Conservation (phyloP, 2,329 filamentous ascomycete species). For the Coleophoma cylindrospora region DNA sequence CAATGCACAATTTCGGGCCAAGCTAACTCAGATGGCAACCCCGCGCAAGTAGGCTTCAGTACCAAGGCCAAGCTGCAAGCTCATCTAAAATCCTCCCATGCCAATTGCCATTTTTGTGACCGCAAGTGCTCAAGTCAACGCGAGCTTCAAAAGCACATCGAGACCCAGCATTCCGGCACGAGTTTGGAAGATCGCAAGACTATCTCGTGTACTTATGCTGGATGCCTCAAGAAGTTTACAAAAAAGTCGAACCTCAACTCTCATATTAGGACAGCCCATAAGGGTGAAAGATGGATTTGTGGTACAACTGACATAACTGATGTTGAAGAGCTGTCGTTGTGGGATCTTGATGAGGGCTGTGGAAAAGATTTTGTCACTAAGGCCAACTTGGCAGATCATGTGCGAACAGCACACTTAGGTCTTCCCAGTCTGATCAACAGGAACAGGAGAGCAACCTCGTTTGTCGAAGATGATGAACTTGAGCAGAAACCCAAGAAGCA, state of each 20-base stretch:
- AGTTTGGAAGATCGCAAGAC: conserved; percentile 59
- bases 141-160: conserved; percentile 71
- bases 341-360: conserved; percentile 66
- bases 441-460: conserved; percentile 30
- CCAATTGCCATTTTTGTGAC: conserved; percentile 72
- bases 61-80: conserved; percentile 66
- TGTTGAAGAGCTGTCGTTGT: conserved; percentile 54
- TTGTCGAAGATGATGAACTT: conserved; percentile 5
- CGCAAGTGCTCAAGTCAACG: conserved; percentile 60
- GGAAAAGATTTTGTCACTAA: conserved; percentile 74
- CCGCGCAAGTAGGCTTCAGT: conserved; percentile 55
- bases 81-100: conserved; percentile 70
- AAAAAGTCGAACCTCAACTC: conserved; percentile 77
- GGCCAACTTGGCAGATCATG: conserved; percentile 74
- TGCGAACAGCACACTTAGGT: conserved; percentile 77
- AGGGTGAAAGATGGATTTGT: conserved; percentile 75
- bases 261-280: conserved; percentile 73
- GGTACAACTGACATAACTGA: conserved; percentile 58
- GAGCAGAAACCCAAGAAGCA: conserved; percentile 7
- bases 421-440: conserved; percentile 35
- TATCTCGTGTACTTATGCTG: conserved; percentile 60
- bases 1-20: conserved; percentile 50
- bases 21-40: conserved; percentile 31
- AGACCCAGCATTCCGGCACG: conserved; percentile 66
- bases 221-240: conserved; percentile 74